Conservation (phyloP, 2,329 filamentous ascomycete genomes). For the Epichloe brachyelytri region DNA sequence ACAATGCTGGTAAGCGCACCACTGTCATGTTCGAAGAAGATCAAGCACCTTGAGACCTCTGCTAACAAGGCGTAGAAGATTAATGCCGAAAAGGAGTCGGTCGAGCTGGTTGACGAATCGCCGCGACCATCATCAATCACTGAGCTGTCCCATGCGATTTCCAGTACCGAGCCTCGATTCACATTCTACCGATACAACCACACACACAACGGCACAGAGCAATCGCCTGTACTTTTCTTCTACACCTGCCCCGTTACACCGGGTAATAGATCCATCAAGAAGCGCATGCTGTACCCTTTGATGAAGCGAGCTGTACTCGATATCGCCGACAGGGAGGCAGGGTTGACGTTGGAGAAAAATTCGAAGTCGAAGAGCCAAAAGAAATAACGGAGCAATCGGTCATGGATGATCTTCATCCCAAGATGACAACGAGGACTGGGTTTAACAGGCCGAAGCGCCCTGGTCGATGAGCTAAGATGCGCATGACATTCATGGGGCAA, state of each 20-base stretch:
- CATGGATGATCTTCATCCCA: slow-evolving; percentile 53
- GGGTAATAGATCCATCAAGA: slow-evolving; percentile 59
- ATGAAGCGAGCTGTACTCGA: slow-evolving; percentile 54
- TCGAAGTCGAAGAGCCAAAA: slow-evolving; percentile 52
- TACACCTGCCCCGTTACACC: slow-evolving; percentile 64
- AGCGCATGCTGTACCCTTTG: slow-evolving; percentile 72
- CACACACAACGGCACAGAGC: slow-evolving; percentile 37
- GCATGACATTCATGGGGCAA: not conserved
- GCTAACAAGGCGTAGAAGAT: slow-evolving; percentile 43
- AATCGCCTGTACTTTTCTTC: slow-evolving; percentile 59
- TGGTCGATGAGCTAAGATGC: slow-evolving; percentile 38
- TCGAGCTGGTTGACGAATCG: slow-evolving; percentile 48
- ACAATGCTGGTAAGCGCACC: slow-evolving; percentile 49
- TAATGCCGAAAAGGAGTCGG: slow-evolving; percentile 54
- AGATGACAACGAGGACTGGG: slow-evolving; percentile 49
- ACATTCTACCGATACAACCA: slow-evolving; percentile 61
- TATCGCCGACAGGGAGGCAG: slow-evolving; percentile 53
- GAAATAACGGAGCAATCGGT: slow-evolving; percentile 59
- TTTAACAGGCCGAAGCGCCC: slow-evolving; percentile 74
- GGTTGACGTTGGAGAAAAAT: slow-evolving; percentile 55
- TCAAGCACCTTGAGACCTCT: not conserved
- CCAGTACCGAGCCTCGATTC: slow-evolving; percentile 57
- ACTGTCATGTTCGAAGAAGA: not conserved
- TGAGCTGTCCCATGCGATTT: slow-evolving; percentile 48
- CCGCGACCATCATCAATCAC: slow-evolving; percentile 40